Percentiles rank a stretch among this genome's conserved stretches.
phyloP scores from a whole-genome alignment of 768 basidiomycete genomes.

The Kwoniella bestiolae region DNA sequence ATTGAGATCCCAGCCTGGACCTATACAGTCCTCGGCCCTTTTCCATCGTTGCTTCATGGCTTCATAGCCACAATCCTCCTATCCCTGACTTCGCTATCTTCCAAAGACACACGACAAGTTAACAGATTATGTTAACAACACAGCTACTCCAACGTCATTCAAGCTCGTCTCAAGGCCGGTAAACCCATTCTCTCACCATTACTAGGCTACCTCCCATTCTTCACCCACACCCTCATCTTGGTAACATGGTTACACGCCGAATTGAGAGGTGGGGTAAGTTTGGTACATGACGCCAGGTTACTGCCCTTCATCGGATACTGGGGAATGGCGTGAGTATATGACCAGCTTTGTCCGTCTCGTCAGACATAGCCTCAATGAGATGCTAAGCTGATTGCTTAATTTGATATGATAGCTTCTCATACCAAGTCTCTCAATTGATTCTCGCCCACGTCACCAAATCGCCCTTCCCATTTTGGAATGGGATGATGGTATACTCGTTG shows the following conservation, averaged over 20 bases:
- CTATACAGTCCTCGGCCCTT: no score
- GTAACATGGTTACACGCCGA: constrained; percentile 80
- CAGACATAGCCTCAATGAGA: not conserved
- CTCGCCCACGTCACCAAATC: constrained; percentile 85
- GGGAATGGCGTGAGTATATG: constrained; percentile 63
- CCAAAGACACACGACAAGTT: not conserved
- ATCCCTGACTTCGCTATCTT: no score
- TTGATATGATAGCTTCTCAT: constrained; percentile 56
- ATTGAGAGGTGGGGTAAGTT: constrained; percentile 65
- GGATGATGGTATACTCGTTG: constrained; percentile 80
- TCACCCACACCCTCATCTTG: constrained; percentile 71
- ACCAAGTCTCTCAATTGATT: constrained; percentile 86
- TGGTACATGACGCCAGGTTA: constrained; percentile 76
- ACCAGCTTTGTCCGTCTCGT: not conserved
- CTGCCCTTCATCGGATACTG: constrained; percentile 88
- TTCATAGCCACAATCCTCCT: no score
- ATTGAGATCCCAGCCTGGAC: no score
- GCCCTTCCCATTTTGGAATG: constrained; percentile 84
- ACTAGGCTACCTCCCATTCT: constrained; percentile 77
- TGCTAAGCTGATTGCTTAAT: not conserved
- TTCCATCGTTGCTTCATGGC: no score
- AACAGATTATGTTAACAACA: not conserved
- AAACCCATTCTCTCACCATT: constrained; percentile 64
- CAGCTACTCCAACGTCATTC: constrained; percentile 81
- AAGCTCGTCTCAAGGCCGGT: constrained; percentile 61